These are phyloP conservation scores for Cylindrodendrum hubeiense DNA, from an alignment of 2,329 filamentous ascomycete genomes.

Conservation along the genomic window DNA sequence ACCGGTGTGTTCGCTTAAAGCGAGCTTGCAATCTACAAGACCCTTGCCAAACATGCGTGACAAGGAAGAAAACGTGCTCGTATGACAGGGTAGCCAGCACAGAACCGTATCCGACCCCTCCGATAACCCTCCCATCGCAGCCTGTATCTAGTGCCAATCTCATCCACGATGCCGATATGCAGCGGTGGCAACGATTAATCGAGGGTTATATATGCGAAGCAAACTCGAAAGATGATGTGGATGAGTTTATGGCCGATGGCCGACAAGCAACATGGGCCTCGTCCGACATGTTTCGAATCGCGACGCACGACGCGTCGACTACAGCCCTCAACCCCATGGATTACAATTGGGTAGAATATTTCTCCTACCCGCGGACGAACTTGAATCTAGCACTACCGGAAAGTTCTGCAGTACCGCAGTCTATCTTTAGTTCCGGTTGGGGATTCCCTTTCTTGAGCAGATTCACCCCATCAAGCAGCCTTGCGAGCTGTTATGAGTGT, in stretches of 20 bases:
- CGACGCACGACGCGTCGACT: neutral
- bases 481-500: neutral
- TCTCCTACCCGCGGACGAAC: neutral
- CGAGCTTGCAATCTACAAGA: neutral
- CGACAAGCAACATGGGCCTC: neutral
- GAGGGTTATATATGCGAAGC: too few relatives aligned
- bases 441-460: neutral
- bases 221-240: too few relatives aligned
- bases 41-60: neutral
- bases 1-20: slow-evolving; percentile 1
- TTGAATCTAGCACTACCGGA: neutral
- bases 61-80: neutral
- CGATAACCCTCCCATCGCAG: neutral
- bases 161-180: neutral
- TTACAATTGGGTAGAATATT: neutral
- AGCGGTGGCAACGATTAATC: neutral
- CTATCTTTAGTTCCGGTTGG: neutral
- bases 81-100: neutral
- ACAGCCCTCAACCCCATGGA: neutral
- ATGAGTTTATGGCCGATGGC: neutral
- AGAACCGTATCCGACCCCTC: neutral
- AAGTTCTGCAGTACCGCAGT: neutral
- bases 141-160: neutral
- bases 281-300: too few relatives aligned
- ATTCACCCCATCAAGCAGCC: neutral